Base-by-base conservation (phyloP, 805 yeast species). In the Sugiyamaella smithiae region DNA sequence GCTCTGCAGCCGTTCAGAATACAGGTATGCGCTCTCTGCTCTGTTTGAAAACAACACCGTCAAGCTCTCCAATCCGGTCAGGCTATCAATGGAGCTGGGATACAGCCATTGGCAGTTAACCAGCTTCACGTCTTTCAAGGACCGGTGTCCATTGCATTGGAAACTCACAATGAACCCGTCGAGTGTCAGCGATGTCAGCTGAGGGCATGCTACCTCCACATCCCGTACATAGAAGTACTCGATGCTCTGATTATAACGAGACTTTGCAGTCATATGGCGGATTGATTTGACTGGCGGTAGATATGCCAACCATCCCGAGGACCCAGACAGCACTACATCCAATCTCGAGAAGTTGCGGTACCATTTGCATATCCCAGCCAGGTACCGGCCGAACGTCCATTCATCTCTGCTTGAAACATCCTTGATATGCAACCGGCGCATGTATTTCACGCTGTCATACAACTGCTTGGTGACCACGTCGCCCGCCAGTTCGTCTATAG, bases 81-180 rank as follows among this genome's bases (percentile, higher is more conserved):
- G 40, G 17, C 23, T 20, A 43, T 43, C 46, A 9, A 43, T 19
- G n/a, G 33, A 29, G 17, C 26, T 43, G n/a, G 49, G 49, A 28
- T 45, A 45, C 24, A 33, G 32, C 49, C 49, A 45, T 12, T n/a
- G 23, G 23, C 49, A 45, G 22, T 45, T 37, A 14, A 25, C 29
- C 19, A 45, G 44, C 5, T 35, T 16, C 16, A 37, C 22, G 9
- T n/a, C 37, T 11, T 4, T 16, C 38, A 37, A 16, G 14, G 41
- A 19, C 25, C 35, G 44, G 14, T 37, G 29, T n/a, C 25, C 46
- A 16, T 43, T 16, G 24, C 40, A 29, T 14, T 43, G 16, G 37
- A 46, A 40, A 14, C 26, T 12, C 12, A 41, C 46, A 22, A 20
- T 24, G 22, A 43, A 43, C 11, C 40, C 24, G 4, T 20, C 24